Conservation (phyloP, 2,329 filamentous ascomycete species). For the Fusarium secorum region DNA sequence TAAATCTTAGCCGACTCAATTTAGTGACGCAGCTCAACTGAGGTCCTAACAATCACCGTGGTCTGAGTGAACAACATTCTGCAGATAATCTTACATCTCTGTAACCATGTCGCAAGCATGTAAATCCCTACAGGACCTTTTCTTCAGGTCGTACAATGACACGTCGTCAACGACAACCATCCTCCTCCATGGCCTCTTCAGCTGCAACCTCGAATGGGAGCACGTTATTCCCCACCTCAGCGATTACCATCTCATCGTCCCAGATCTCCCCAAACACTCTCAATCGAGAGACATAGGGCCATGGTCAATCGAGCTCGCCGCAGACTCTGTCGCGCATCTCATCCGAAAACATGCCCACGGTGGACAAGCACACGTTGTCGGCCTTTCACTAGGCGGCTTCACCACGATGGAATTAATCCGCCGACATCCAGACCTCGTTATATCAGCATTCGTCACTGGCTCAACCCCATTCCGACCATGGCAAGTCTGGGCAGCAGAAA, state of each 20-base stretch:
- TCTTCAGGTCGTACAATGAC: conserved; percentile 33
- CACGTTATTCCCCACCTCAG: conserved; percentile 47
- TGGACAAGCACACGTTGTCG: conserved; percentile 51
- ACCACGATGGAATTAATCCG: conserved; percentile 4
- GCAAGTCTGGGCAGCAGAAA: conserved; percentile 38
- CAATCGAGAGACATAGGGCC: conserved; percentile 44
- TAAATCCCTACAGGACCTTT: neutral
- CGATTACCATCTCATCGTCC: conserved; percentile 51
- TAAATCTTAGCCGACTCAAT: neutral
- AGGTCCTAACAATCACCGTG: neutral
- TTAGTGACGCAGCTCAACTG: neutral
- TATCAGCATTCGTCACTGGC: conserved; percentile 40
- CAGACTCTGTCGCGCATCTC: conserved; percentile 46
- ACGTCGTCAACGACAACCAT: conserved; percentile 42
- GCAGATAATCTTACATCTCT: accelerated
- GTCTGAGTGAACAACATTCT: neutral
- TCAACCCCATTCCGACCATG: conserved; percentile 46
- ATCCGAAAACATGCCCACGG: conserved; percentile 47
- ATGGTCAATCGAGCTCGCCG: conserved; percentile 41
- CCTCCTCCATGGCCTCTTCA: conserved; percentile 46
- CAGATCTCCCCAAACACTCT: conserved; percentile 51
- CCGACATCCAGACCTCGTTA: conserved; percentile 19
- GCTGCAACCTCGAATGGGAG: conserved; percentile 47
- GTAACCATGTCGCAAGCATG: neutral
- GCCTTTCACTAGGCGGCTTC: conserved; percentile 51